A percentile compares a stretch with the other conserved stretches of the same genome.
phyloP scores from a whole-genome alignment of 148 eudicot genomes.

The Diospyros kaki region DNA sequence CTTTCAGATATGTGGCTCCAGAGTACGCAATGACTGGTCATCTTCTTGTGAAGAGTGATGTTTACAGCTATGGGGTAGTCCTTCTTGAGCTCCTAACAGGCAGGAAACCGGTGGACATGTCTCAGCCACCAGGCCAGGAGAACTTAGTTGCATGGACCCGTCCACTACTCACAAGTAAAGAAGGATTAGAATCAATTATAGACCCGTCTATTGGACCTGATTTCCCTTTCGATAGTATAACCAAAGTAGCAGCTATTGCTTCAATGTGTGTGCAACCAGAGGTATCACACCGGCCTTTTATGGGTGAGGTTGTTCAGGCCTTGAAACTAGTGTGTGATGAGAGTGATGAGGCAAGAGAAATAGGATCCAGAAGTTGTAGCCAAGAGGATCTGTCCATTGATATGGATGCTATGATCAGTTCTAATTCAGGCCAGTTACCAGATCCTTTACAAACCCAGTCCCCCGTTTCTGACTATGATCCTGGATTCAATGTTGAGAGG shows the following conservation, averaged over 20 bases:
- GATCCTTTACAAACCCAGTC: slow-evolving; percentile 29
- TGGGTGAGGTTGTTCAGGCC: slow-evolving; percentile 99
- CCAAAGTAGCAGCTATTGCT: slow-evolving; percentile 90
- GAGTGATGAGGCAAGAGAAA: slow-evolving; percentile 45
- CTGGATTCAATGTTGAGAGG: slow-evolving; percentile 49
- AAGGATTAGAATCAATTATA: slow-evolving; percentile 54
- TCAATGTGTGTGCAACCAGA: slow-evolving; percentile 97
- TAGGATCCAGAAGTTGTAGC: slow-evolving; percentile 43
- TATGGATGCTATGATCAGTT: slow-evolving; percentile 31
- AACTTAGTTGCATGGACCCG: slow-evolving; percentile 86
- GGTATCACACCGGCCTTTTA: slow-evolving; percentile 92
- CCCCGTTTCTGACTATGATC: slow-evolving; percentile 32
- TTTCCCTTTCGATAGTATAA: slow-evolving; percentile 50
- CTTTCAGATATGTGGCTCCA: slow-evolving; percentile 87
- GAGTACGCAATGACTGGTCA: slow-evolving; percentile 99
- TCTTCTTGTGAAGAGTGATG: slow-evolving; percentile 96
- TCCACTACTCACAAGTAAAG: slow-evolving; percentile 62
- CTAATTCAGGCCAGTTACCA: slow-evolving; percentile 23
- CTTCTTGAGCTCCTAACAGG: slow-evolving; percentile 95
- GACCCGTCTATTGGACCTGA: slow-evolving; percentile 52
- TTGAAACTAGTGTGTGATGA: slow-evolving; percentile 73
- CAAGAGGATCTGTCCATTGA: slow-evolving; percentile 41
- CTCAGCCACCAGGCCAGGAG: slow-evolving; percentile 83
- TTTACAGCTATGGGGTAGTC: slow-evolving; percentile 95
- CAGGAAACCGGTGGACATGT: slow-evolving; percentile 93